Evolutionary conservation across 495 filamentous ascomycete species (phyloP), one percentile per base, ranked within the genome.

Genomic region (Trichocladium antarcticum): DNA sequence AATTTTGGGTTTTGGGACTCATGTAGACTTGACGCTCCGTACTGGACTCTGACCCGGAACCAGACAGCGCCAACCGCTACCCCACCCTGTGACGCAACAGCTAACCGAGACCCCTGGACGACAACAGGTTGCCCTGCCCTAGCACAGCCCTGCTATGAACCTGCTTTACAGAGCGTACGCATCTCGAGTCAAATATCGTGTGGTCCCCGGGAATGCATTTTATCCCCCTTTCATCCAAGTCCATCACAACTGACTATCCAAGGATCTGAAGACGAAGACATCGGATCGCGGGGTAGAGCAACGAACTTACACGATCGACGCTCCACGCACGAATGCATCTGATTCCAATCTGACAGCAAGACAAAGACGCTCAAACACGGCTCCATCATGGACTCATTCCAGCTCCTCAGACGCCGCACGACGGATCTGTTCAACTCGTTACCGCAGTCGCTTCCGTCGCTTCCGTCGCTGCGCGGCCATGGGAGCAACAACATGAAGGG

Each of bases 401-500:
- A 61, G 15, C 59, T 63, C 38, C 58, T 74, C 49, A 70, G 65
- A 57, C 69, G 69, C 36, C 70, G 69, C 21, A 67, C 70, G 15
- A 68, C 64, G 22, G 68, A 72, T 54, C 57, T 71, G 37, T 51
- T 73, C 45, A 55, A 63, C 38, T 68, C 63, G 10, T 45, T 68
- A n/a, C 58, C 66, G 32, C 63, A 69, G 17, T 45, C 54, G 49
- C 20, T 52, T 35, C 16, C 61, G 17, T 45, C 54, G 49, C 20
- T 52, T 35, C 16, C 61, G 15, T 57, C 50, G 5, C 50, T 57
- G 19, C 56, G 56, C 10, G 41, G 49, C 17, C 52, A 47, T 12
- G 38, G 31, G 21, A 32, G 46, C 41, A 37, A 36, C 42, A 54
- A 64, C 6, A 67, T 78, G 56, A 78, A 74, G 57, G 81, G 76